Conservation (phyloP, 257 asterid genomes). For the Fraxinus anomala region DNA sequence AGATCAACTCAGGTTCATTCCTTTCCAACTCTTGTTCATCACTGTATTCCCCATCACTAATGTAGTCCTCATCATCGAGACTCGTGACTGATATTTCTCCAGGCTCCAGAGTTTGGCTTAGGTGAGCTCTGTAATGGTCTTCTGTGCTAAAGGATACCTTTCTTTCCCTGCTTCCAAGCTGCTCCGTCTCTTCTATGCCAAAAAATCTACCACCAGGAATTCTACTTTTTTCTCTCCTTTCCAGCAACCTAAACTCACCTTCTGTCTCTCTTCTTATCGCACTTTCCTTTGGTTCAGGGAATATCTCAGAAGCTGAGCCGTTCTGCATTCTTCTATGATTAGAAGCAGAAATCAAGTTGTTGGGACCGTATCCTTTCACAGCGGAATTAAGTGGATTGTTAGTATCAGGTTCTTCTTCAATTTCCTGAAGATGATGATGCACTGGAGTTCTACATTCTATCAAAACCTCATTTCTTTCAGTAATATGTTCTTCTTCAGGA, state of each 20-base stretch:
- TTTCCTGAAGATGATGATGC: conserved; percentile 49
- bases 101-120: conserved; percentile 57
- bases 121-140: conserved; percentile 50
- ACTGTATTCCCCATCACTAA: conserved; percentile 69
- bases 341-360: conserved; percentile 2
- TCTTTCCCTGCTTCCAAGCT: conserved; percentile 68
- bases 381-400: conserved; percentile 33
- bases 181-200: conserved; percentile 85
- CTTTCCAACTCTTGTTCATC: conserved; percentile 79
- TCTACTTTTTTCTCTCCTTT: conserved; percentile 85
- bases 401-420: conserved; percentile 64
- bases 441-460: conserved; percentile 33
- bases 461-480: conserved; percentile 26
- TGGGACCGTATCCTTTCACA: conserved; percentile 28
- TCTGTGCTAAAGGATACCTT: conserved; percentile 88
- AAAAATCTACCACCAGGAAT: conserved; percentile 77
- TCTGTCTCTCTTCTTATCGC: conserved; percentile 97
- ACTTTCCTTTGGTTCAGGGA: conserved; percentile 68
- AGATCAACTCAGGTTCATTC: conserved; percentile 80
- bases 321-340: conserved; percentile 37
- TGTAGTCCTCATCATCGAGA: conserved; percentile 73
- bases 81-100: conserved; percentile 62
- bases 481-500: conserved; percentile 60
- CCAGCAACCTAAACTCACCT: conserved; percentile 92
- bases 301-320: conserved; percentile 50